Evolutionary conservation across 1,139 yeast genomes (phyloP).

Genomic region (Candida sanyaensis): DNA sequence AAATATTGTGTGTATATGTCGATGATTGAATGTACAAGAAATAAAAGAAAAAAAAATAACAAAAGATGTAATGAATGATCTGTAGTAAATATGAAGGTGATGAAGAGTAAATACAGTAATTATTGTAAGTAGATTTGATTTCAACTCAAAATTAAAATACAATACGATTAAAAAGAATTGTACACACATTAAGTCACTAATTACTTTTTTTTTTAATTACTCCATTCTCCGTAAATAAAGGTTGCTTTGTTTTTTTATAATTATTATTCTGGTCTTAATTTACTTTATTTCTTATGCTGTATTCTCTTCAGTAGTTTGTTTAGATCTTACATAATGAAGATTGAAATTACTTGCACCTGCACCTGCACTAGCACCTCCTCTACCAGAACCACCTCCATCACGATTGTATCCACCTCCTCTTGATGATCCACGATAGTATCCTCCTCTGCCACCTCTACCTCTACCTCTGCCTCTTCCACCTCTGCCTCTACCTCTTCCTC

Average conservation of each 20-base stretch:
- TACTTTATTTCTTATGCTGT: background rate
- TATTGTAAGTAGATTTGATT: no score
- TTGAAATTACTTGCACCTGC: constrained; percentile 20
- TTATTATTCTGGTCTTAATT: background rate
- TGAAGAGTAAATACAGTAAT: no score
- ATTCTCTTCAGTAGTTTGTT: constrained; percentile 4
- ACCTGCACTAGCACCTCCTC: constrained; percentile 22
- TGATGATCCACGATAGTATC: constrained; percentile 17
- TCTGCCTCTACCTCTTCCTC: constrained; percentile 5
- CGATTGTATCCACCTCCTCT: constrained; percentile 15
- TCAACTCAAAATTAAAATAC: no score
- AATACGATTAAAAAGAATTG: no score
- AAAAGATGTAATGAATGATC: no score
- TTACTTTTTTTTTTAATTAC: no score
- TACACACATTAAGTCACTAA: no score
- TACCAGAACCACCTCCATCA: constrained; percentile 18
- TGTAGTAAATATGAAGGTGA: no score
- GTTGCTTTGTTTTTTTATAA: background rate
- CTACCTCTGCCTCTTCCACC: constrained; percentile 12
- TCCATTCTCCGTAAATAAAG: no score
- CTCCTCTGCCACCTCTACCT: constrained; percentile 19
- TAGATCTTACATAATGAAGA: constrained; percentile 29
- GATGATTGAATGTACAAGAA: no score
- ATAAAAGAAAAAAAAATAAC: no score
- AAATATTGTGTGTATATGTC: background rate